Conservation (phyloP, 371 early-diverging fungal genomes). For the Phascolomyces articulosus region DNA sequence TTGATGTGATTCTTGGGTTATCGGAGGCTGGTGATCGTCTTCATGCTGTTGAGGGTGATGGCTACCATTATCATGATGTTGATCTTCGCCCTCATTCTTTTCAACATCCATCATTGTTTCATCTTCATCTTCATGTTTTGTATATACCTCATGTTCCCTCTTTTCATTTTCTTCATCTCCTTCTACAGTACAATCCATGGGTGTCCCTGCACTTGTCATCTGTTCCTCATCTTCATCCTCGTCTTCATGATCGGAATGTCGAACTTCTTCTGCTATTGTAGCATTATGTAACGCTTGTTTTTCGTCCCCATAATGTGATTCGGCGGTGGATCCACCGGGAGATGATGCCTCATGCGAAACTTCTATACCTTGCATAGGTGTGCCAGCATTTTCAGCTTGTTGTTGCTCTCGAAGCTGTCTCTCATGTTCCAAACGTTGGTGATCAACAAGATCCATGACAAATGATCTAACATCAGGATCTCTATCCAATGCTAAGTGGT, state of each 20-base stretch:
- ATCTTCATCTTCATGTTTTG: constrained; percentile 21
- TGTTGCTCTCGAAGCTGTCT: constrained; percentile 6
- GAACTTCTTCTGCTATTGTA: constrained; percentile 1
- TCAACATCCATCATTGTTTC: constrained; percentile 27
- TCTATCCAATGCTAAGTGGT: constrained; percentile 33
- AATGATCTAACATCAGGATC: constrained; percentile 40
- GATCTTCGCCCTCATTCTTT: neutral
- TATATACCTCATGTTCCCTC: neutral
- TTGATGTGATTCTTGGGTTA: neutral
- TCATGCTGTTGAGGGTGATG: constrained; percentile 4
- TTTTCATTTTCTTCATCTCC: constrained; percentile 12
- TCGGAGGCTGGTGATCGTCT: constrained; percentile 6
- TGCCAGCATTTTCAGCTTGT: constrained; percentile 10
- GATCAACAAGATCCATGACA: constrained; percentile 28
- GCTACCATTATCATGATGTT: neutral
- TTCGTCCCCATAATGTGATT: constrained; percentile 2
- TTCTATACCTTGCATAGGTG: constrained; percentile 27
- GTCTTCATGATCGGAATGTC: constrained; percentile 2
- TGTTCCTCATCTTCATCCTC: constrained; percentile 16
- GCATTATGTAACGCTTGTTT: neutral
- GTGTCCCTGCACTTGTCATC: constrained; percentile 17
- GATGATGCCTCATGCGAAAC: constrained; percentile 10
- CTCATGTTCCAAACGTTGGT: constrained; percentile 16
- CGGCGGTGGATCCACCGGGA: neutral
- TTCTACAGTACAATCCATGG: constrained; percentile 26